Evolutionary conservation across 495 filamentous ascomycete species (phyloP).

Genomic region (Parachaetomium inaequale): DNA sequence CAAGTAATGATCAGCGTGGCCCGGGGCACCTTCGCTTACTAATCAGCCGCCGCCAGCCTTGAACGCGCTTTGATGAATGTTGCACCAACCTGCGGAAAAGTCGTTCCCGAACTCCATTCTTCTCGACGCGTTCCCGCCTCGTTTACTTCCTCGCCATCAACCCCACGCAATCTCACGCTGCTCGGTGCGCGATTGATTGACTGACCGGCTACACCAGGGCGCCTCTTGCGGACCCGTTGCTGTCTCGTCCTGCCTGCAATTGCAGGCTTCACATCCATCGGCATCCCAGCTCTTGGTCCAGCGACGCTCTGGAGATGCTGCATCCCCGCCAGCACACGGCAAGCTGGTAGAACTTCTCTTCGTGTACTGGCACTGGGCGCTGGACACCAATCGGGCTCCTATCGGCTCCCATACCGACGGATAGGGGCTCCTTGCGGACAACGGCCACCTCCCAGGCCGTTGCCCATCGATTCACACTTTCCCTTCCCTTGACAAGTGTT

Average conservation of each 20-base stretch:
- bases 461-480: slow-evolving; percentile 6
- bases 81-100: too few species aligned
- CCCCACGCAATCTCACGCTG: neutral
- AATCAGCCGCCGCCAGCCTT: too few species aligned
- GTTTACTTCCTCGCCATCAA: neutral
- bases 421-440: slow-evolving; percentile 9
- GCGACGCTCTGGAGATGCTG: slow-evolving; percentile 9
- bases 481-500: slow-evolving; percentile 34
- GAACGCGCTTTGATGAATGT: too few species aligned
- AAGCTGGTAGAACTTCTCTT: neutral
- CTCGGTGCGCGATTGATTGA: neutral
- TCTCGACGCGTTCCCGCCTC: neutral
- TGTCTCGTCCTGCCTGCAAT: neutral
- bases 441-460: slow-evolving; percentile 17
- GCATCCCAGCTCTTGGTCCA: neutral
- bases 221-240: neutral
- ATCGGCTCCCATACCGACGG: neutral
- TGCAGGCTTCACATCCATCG: neutral
- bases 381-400: neutral
- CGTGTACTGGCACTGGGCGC: neutral
- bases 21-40: too few species aligned
- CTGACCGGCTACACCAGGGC: neutral
- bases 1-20: too few species aligned
- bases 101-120: too few species aligned
- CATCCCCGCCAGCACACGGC: neutral